A percentile compares a stretch with the other conserved stretches of the same genome.
Evolutionary conservation across 495 filamentous ascomycete species (phyloP).

Genomic region (Talaromyces borbonicus): DNA sequence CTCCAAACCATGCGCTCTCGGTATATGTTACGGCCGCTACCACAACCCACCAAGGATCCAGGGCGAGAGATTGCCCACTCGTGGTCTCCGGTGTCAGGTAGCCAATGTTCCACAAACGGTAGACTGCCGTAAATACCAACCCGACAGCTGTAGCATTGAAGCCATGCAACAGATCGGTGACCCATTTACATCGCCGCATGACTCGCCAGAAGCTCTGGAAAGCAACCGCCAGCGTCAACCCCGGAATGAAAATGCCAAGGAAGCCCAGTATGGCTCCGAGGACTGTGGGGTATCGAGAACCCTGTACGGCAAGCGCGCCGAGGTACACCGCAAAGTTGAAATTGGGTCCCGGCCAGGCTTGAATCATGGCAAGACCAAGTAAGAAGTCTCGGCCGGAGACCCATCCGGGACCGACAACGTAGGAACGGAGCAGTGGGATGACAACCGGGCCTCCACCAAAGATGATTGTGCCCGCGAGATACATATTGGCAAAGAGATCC

Average conservation of each 20-base stretch:
- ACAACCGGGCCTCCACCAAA: conserved; percentile 84
- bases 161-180: conserved; percentile 52
- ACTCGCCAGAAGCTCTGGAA: conserved; percentile 62
- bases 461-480: conserved; percentile 80
- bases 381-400: conserved; percentile 71
- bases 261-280: conserved; percentile 55
- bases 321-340: conserved; percentile 84
- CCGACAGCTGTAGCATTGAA: conserved; percentile 72
- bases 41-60: conserved; percentile 71
- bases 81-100: conserved; percentile 43
- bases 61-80: conserved; percentile 44
- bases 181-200: conserved; percentile 41
- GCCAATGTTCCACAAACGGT: conserved; percentile 71
- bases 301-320: conserved; percentile 47
- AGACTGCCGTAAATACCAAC: conserved; percentile 78
- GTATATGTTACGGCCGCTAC: conserved; percentile 53
- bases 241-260: conserved; percentile 65
- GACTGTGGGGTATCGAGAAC: conserved; percentile 27
- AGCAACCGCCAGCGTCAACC: conserved; percentile 54
- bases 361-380: conserved; percentile 72
- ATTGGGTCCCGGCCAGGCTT: conserved; percentile 78
- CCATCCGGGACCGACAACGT: conserved; percentile 74
- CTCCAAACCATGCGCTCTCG: conserved; percentile 49
- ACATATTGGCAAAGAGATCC: conserved; percentile 69
- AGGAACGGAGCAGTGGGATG: conserved; percentile 67